A percentile compares a stretch with the other conserved stretches of the same genome.
Evolutionary conservation across 73 alveolate species (phyloP).

Genomic region (Uronychia binucleata): DNA sequence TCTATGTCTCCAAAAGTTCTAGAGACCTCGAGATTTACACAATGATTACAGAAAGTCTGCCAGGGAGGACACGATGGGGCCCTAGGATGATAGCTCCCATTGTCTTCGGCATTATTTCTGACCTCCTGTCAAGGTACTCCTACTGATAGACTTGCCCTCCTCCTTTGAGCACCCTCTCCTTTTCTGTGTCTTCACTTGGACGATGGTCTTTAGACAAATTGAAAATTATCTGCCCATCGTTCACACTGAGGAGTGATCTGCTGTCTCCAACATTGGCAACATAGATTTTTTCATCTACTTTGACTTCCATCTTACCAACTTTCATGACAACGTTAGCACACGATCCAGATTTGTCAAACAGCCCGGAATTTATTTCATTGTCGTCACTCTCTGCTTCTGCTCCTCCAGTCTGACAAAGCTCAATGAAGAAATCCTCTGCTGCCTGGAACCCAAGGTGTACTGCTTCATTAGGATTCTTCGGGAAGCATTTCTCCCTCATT

Average conservation of each 20-base stretch:
- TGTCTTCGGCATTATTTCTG: neutral
- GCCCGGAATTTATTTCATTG: constrained; percentile 46
- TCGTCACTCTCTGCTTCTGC: neutral
- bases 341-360: constrained; percentile 80
- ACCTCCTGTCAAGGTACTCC: constrained; percentile 6
- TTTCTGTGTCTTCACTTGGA: constrained; percentile 53
- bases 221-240: constrained; percentile 64
- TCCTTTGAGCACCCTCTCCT: constrained; percentile 29
- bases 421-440: constrained; percentile 87
- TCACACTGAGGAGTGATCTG: constrained; percentile 55
- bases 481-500: constrained; percentile 64
- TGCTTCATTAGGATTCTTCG: constrained; percentile 82
- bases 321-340: constrained; percentile 40
- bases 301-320: constrained; percentile 2
- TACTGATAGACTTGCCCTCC: constrained; percentile 61
- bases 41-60: constrained; percentile 69
- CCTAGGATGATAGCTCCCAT: constrained; percentile 22
- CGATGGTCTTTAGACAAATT: constrained; percentile 49
- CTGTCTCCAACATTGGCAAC: constrained; percentile 54
- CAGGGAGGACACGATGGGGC: constrained; percentile 87
- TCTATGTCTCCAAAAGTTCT: constrained; percentile 83
- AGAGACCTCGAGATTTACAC: constrained; percentile 48
- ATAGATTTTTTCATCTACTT: constrained; percentile 40
- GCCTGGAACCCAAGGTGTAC: constrained; percentile 80
- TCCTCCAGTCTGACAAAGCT: constrained; percentile 62